A percentile compares a stretch with the other conserved stretches of the same genome.
Conservation (phyloP, 768 basidiomycete species). For the Tulasnella calospora region DNA sequence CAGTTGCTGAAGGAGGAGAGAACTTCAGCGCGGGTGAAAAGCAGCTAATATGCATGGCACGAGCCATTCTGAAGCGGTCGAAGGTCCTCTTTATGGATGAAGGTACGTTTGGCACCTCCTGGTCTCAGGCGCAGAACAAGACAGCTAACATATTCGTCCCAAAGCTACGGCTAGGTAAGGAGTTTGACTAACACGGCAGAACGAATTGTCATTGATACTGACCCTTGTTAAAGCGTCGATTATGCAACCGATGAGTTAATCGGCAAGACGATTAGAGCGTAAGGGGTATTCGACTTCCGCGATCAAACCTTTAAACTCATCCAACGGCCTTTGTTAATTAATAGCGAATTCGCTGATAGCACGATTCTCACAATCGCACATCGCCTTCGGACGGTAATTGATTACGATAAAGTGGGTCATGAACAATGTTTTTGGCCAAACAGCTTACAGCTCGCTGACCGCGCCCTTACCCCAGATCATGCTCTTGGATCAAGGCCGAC, state of each 20-base stretch:
- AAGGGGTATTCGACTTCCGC: neutral
- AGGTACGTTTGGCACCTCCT: neutral
- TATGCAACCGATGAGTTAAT: slow-evolving; percentile 30
- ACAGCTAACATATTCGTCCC: neutral
- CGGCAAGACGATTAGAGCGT: slow-evolving; percentile 29
- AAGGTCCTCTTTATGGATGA: slow-evolving; percentile 83
- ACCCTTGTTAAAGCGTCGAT: slow-evolving; percentile 15
- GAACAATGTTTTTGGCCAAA: neutral
- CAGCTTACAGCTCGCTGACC: neutral
- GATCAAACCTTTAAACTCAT: neutral
- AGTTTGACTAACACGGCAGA: neutral
- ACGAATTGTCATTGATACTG: slow-evolving; percentile 33
- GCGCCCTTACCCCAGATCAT: slow-evolving; percentile 5
- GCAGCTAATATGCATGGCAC: slow-evolving; percentile 80
- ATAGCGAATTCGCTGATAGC: slow-evolving; percentile 24
- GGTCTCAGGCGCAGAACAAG: neutral
- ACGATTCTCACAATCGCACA: slow-evolving; percentile 25
- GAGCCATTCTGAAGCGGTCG: slow-evolving; percentile 74
- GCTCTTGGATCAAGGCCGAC: slow-evolving; percentile 21
- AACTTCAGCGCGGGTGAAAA: slow-evolving; percentile 88
- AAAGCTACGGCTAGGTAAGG: slow-evolving; percentile 19
- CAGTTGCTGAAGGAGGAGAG: slow-evolving; percentile 78
- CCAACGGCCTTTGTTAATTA: neutral
- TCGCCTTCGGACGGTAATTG: slow-evolving; percentile 23
- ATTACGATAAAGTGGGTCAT: slow-evolving; percentile 23